These are phyloP conservation scores for Plasmodium yoelii DNA, from an alignment of 169 alveolate species.

Conservation along the genomic window DNA sequence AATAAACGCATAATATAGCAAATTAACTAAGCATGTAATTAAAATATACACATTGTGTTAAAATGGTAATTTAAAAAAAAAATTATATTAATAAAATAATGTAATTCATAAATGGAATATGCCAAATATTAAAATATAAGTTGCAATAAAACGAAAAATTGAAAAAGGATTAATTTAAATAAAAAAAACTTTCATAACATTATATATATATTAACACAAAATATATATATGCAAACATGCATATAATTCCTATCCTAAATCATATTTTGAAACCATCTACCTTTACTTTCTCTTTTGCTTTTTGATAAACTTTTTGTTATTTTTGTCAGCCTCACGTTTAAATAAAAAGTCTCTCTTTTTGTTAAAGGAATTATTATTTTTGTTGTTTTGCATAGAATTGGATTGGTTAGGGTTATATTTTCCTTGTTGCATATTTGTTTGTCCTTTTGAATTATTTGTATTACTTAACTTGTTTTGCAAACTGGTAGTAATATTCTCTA, in stretches of 20 bases:
- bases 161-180: no score
- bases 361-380: constrained; percentile 18
- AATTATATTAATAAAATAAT: no score
- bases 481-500: constrained; percentile 75
- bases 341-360: constrained; percentile 36
- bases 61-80: no score
- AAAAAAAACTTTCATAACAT: no score
- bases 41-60: no score
- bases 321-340: constrained; percentile 47
- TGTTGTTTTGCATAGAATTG: constrained; percentile 20
- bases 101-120: no score
- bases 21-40: no score
- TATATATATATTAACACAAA: not conserved
- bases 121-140: no score
- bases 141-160: no score
- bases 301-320: constrained; percentile 64
- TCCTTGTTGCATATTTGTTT: constrained; percentile 31
- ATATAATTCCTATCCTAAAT: not conserved
- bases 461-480: constrained; percentile 20
- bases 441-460: constrained; percentile 23
- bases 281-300: constrained; percentile 73
- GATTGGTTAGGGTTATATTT: constrained; percentile 61
- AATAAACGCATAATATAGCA: no score
- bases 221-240: constrained; percentile 6
- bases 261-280: no score